Base-by-base conservation (phyloP, 2,329 filamentous ascomycete genomes). In the Acephala macrosclerotiorum region DNA sequence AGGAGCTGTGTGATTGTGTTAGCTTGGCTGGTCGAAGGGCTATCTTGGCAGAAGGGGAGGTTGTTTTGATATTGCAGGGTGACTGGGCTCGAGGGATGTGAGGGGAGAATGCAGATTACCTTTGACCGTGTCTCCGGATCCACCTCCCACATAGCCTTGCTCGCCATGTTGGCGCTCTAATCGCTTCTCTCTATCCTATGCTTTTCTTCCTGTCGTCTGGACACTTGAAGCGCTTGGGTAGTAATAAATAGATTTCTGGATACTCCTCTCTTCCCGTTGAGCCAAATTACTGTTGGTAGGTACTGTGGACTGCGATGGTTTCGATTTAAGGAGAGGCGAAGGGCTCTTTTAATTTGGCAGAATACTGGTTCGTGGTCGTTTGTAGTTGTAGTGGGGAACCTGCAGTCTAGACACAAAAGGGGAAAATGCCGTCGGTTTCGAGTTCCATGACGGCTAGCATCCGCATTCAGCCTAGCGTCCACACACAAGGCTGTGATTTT, bases 61-160 rank as follows among this genome's bases (percentile, higher is more conserved):
- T 56, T 60, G 40, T 40, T 25, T n/a, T n/a, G n/a, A n/a, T n/a
- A n/a, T n/a, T n/a, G n/a, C n/a, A n/a, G n/a, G n/a, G n/a, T n/a
- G n/a, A n/a, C n/a, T n/a, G n/a, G n/a, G n/a, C 25, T 60, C 77
- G 74, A n/a, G 49, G 33, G 25, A 18, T n/a, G 20, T 20, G 8
- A 22, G 1, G 14, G 9, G 25, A 14, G 4, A n/a, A n/a, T n/a
- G n/a, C n/a, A n/a, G n/a, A n/a, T n/a, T 82, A 96, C 94, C 89
- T 98, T 98, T 77, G 91, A 93, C 81, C 93, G 89, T 68, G 95
- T 98, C 84, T 98, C 95, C 58, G 96, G 96, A 80, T 99, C 96
- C 72, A 99, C 94, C 83, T 99, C 96, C 96, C 96, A 99, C 91
- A 97, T 95, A 72, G 85, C 87, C 81, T 94, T 95, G 76, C 88